Evolutionary conservation across 352 stramenopile species (phyloP), one percentile per base, ranked within the genome.

Genomic region (Phytophthora capsici): DNA sequence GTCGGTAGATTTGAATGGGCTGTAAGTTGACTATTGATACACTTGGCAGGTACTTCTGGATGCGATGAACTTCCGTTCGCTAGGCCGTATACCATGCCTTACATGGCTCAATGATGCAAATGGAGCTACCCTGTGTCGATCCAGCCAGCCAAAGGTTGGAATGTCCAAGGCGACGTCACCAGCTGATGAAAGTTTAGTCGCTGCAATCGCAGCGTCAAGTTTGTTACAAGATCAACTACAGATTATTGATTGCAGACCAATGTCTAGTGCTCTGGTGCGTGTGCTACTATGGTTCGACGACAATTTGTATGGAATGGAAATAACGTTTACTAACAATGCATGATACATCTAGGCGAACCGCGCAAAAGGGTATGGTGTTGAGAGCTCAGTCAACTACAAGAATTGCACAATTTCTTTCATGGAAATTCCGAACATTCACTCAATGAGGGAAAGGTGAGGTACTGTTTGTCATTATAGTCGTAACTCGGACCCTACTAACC

Each of bases 401-500:
- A 95, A 95, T 50, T 91, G 85, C 32, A 93, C 86, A 0, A 77
- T 99, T n/a, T 91, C 91, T 25, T 99, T 99, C 83, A 98, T 98
- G 88, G 98, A 98, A 58, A 99, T 99, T 67, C 92, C 90, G 12
- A 99, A 99, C 70, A 99, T 99, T 59, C 97, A 99, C 74, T 95
- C 91, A 13, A 98, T 99, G 80, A 93, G 98, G 34, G 94, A 99
- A 71, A 94, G 88, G 48, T 96, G 90, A 54, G 76, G 74, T 73
- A 82, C n/a, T 45, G 14, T 14, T 41, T 20, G 9, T 59, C 20
- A 5, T 3, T 34, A 12, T 19, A 19, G 28, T 44, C 36, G 8
- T 34, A 14, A 34, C 28, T 34, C 28, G 28, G 28, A 13, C 7
- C 4, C 10, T 13, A 14, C 28, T 34, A 34, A 34, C 9, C 28